Percentiles rank a stretch among this genome's conserved stretches.
phyloP scores from a whole-genome alignment of 495 filamentous ascomycete species.

The Podospora anserina region DNA sequence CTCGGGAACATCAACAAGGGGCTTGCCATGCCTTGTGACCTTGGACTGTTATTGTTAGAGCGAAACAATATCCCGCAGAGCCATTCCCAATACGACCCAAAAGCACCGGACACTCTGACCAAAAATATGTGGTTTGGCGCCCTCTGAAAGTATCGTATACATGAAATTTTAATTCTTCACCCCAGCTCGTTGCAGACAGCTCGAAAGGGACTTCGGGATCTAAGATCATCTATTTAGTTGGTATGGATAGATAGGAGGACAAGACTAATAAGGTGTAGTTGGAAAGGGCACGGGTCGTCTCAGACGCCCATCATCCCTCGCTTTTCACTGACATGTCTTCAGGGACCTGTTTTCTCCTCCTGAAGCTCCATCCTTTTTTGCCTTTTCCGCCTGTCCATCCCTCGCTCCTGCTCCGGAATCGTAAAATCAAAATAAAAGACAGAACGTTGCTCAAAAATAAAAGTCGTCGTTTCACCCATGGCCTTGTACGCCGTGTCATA shows the following conservation, averaged over 20 bases:
- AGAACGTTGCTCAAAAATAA: constrained; percentile 15
- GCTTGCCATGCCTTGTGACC: background rate
- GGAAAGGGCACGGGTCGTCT: background rate
- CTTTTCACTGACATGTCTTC: background rate
- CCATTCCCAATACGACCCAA: too few species aligned
- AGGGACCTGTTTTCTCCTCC: background rate
- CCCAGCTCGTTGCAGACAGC: background rate
- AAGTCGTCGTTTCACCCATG: background rate
- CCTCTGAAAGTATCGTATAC: background rate
- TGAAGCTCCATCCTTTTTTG: background rate
- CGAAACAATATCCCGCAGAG: background rate
- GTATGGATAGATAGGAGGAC: background rate
- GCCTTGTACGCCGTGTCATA: background rate
- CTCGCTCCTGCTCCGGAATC: background rate
- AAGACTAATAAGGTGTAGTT: background rate
- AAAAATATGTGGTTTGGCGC: too few species aligned
- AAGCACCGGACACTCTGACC: too few species aligned
- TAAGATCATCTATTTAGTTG: background rate
- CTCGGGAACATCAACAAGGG: background rate
- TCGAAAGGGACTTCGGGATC: background rate
- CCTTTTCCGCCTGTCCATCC: too few species aligned
- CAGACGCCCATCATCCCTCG: background rate
- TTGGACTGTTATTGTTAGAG: background rate
- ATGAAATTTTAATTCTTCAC: background rate
- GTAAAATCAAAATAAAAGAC: constrained; percentile 1